Evolutionary conservation across 75 land plant species (phyloP).

Genomic region (Cryptomeria japonica): DNA sequence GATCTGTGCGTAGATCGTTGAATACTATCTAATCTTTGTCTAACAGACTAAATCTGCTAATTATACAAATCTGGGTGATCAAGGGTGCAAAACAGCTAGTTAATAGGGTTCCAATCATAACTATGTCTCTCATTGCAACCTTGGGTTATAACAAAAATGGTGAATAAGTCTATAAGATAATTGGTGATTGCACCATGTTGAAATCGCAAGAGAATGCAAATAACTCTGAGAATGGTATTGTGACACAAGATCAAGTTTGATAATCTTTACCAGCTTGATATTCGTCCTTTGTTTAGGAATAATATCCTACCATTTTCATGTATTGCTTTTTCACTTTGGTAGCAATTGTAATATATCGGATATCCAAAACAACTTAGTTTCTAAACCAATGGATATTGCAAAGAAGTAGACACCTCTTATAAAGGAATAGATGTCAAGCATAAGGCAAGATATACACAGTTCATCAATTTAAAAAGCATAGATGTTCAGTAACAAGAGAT

Average conservation of each 20-base stretch:
- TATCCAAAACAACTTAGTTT: background rate
- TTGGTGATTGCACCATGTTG: background rate
- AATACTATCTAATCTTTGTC: too few relatives aligned
- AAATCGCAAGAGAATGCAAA: background rate
- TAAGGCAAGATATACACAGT: background rate
- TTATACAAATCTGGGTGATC: too few relatives aligned
- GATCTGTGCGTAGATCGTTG: too few relatives aligned
- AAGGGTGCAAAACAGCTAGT: too few relatives aligned
- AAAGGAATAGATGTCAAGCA: background rate
- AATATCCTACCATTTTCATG: background rate
- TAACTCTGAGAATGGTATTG: background rate
- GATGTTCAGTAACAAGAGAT: background rate
- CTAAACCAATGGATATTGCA: background rate
- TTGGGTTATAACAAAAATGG: too few relatives aligned
- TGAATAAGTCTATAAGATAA: background rate
- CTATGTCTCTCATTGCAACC: too few relatives aligned
- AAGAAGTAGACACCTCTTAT: background rate
- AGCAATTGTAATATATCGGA: background rate
- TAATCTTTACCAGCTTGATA: background rate
- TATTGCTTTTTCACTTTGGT: background rate
- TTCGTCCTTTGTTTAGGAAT: background rate
- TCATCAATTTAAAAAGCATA: background rate
- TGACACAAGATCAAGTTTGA: background rate
- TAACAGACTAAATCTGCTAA: too few relatives aligned
- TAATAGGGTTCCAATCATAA: too few relatives aligned